A percentile compares a stretch with the other conserved stretches of the same genome.
Evolutionary conservation across 1,284 basidiomycete species (phyloP).

Genomic region (Austroboletus olivaceoglutinosus): DNA sequence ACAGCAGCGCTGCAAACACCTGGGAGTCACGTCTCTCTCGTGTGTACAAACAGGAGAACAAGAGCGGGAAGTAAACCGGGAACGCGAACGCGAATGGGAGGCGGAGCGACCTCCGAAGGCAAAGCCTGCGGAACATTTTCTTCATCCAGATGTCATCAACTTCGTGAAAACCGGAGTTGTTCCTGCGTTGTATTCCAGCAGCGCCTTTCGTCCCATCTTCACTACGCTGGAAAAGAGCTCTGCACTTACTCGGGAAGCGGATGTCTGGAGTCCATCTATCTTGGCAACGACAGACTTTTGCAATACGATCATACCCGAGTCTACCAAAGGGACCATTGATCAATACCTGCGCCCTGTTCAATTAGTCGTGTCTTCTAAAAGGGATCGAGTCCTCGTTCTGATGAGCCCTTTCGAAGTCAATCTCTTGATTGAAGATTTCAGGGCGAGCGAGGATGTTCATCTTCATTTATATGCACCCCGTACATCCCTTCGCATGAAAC

Average conservation of each 20-base stretch:
- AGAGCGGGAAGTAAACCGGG: constrained; percentile 43
- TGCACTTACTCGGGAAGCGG: not conserved
- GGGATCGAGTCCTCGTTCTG: constrained; percentile 27
- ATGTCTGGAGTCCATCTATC: constrained; percentile 12
- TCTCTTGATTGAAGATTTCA: constrained; percentile 38
- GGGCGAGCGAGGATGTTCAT: constrained; percentile 29
- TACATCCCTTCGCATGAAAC: constrained; percentile 31
- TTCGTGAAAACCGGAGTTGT: constrained; percentile 22
- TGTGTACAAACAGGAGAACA: constrained; percentile 40
- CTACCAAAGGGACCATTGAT: not conserved
- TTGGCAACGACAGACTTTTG: constrained; percentile 28
- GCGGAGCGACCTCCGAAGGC: not conserved
- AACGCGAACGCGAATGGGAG: constrained; percentile 37
- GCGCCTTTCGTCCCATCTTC: constrained; percentile 4
- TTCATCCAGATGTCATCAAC: constrained; percentile 7
- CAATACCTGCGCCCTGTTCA: constrained; percentile 41
- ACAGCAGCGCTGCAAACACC: not conserved
- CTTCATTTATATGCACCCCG: constrained; percentile 44
- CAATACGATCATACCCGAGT: not conserved
- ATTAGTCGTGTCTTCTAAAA: constrained; percentile 37
- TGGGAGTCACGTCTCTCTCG: constrained; percentile 24
- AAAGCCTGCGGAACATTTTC: not conserved
- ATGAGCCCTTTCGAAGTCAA: constrained; percentile 47
- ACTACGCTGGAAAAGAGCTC: constrained; percentile 1
- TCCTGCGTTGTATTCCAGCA: not conserved